These are phyloP conservation scores for Trebouxiophyceae sp. DNA, from an alignment of 163 green algal species.

Conservation along the genomic window DNA sequence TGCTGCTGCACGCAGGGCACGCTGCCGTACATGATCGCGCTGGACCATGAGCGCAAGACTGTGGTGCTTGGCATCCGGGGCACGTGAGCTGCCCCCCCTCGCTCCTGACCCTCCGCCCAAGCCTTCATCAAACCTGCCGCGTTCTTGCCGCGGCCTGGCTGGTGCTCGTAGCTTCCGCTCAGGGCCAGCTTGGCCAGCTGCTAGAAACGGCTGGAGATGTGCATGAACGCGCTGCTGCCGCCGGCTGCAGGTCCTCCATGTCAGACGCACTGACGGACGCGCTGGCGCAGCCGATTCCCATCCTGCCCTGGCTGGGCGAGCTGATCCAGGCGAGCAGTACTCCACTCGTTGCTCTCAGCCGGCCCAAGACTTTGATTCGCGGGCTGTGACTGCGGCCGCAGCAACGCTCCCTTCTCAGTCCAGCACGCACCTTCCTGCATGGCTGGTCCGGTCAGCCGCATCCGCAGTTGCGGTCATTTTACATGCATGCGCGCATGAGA, in stretches of 20 bases:
- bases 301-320: neutral
- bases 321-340: neutral
- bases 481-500: too few relatives aligned
- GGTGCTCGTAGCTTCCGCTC: too few relatives aligned
- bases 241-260: neutral
- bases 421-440: too few relatives aligned
- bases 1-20: conserved; percentile 1
- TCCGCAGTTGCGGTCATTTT: too few relatives aligned
- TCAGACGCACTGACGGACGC: neutral
- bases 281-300: neutral
- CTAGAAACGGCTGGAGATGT: too few relatives aligned
- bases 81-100: conserved; percentile 1
- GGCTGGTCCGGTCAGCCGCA: too few relatives aligned
- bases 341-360: too few relatives aligned
- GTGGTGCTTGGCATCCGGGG: conserved; percentile 15
- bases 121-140: conserved; percentile 7
- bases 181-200: too few relatives aligned
- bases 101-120: conserved; percentile 1
- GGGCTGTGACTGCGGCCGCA: too few relatives aligned
- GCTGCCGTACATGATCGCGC: conserved; percentile 17
- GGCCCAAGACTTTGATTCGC: too few relatives aligned
- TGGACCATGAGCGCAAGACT: conserved; percentile 9
- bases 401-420: too few relatives aligned
- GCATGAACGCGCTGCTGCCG: too few relatives aligned
- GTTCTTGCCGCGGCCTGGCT: neutral